A percentile compares a stretch with the other conserved stretches of the same genome.
phyloP scores from a whole-genome alignment of 495 filamentous ascomycete species.

The Articulospora tetracladia region DNA sequence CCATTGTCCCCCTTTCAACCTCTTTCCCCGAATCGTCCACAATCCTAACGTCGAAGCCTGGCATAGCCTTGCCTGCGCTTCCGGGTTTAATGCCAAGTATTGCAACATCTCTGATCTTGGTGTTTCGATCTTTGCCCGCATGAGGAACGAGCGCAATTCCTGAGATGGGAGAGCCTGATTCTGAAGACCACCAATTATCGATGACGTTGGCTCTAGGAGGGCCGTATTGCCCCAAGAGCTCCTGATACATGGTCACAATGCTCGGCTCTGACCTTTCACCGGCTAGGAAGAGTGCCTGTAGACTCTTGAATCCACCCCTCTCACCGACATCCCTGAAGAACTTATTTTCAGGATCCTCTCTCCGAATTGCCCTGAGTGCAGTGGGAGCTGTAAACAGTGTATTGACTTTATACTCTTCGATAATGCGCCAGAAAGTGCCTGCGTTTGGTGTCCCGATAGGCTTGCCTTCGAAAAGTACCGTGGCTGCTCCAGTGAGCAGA shows the following conservation, averaged over 20 bases:
- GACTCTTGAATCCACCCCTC: conserved; percentile 60
- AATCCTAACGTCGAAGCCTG: conserved; percentile 80
- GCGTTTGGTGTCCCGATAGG: conserved; percentile 87
- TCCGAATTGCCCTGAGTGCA: conserved; percentile 79
- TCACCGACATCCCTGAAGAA: conserved; percentile 57
- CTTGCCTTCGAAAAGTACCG: conserved; percentile 88
- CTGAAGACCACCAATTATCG: conserved; percentile 97
- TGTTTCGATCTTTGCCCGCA: conserved; percentile 38
- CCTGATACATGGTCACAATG: conserved; percentile 75
- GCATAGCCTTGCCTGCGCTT: conserved; percentile 84
- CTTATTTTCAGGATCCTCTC: conserved; percentile 74
- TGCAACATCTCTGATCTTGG: conserved; percentile 29
- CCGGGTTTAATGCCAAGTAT: conserved; percentile 62
- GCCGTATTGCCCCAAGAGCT: conserved; percentile 60
- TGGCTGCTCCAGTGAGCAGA: conserved; percentile 78
- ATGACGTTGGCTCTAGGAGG: conserved; percentile 64
- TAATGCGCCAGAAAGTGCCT: conserved; percentile 80
- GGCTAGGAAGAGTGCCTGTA: conserved; percentile 77
- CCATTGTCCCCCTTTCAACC: conserved; percentile 67
- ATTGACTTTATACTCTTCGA: conserved; percentile 82
- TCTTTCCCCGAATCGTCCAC: conserved; percentile 77
- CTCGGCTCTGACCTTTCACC: conserved; percentile 87
- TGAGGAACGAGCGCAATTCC: conserved; percentile 66
- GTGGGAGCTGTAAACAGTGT: conserved; percentile 83
- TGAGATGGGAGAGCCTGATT: conserved; percentile 86